Base-by-base conservation (phyloP, 305 asterid genomes). In the Fraxinus sp. region DNA sequence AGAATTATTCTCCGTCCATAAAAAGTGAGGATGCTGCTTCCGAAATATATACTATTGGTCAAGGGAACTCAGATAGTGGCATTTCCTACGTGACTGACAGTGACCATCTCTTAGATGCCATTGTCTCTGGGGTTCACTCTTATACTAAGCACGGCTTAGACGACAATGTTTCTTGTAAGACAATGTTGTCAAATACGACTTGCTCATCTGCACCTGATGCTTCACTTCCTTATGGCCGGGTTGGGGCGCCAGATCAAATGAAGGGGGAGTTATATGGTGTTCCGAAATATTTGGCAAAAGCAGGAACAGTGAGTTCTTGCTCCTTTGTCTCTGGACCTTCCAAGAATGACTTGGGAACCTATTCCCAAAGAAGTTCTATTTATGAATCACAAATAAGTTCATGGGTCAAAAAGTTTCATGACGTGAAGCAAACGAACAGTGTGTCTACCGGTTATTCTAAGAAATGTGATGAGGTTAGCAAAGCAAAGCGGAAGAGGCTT, bases 41-140 rank as follows among this genome's bases (percentile, higher is more conserved):
- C 7, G 89, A 87, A 52, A 49, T 84, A 28, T 84, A 81, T 76
- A 80, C 84, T 13, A 79, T 85, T 66, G 82, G 86, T 79, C 93
- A 82, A 84, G 90, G 81, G 41, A 85, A 82, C 59, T 83, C 95
- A 0, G 93, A 93, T 33, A 83, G 90, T 85, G 91, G 91, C 78
- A 86, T 89, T 64, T 87, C 86, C 84, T 85, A 91, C 41, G 80
- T 83, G 35, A 78, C 86, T 44, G 86, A 84, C 32, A 78, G 89
- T 2, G 97, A 93, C 86, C 91, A 89, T 82, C 97, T 91, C 76
- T 88, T 95, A 89, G 95, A 93, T 84, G 94, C 97, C 76, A 89
- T 91, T 80, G 86, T 94, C 77, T 87, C 94, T 4, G 92, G 84
- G 75, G 83, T 83, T 83, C 90, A 81, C 22, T 79, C 88, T 18